A percentile compares a stretch with the other conserved stretches of the same genome.
Evolutionary conservation across 495 filamentous ascomycete genomes (phyloP).

Genomic region (Symbiotaphrina buchneri): DNA sequence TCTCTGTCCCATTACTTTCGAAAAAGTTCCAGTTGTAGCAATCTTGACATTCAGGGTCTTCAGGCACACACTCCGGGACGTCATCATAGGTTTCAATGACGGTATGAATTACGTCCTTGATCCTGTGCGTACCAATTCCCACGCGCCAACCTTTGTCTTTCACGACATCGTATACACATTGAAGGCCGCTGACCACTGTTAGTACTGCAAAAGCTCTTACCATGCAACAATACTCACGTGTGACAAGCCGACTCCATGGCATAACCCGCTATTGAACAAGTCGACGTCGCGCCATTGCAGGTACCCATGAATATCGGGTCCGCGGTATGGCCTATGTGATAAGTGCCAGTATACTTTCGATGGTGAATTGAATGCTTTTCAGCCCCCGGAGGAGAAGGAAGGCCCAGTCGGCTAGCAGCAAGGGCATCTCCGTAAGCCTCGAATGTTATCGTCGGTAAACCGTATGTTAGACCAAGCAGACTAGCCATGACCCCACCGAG

Average conservation of each 20-base stretch:
- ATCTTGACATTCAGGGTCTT: conserved; percentile 63
- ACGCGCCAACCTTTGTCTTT: conserved; percentile 77
- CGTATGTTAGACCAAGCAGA: conserved; percentile 75
- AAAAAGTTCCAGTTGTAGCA: conserved; percentile 91
- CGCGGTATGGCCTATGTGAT: conserved; percentile 86
- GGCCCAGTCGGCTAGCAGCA: conserved; percentile 60
- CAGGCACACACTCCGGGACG: conserved; percentile 51
- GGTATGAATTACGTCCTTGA: conserved; percentile 61
- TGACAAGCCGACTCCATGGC: conserved; percentile 85
- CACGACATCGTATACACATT: conserved; percentile 84
- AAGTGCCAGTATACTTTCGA: conserved; percentile 52
- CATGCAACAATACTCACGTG: too few relatives aligned
- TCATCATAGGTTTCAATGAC: conserved; percentile 63
- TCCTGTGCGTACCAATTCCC: conserved; percentile 65
- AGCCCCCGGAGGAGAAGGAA: conserved; percentile 65
- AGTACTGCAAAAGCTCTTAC: too few relatives aligned
- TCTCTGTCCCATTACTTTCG: conserved; percentile 65
- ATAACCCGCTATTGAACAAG: conserved; percentile 83
- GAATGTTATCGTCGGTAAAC: conserved; percentile 69
- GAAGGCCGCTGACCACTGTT: too few relatives aligned
- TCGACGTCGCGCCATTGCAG: conserved; percentile 72
- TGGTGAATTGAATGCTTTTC: conserved; percentile 45
- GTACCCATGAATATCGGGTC: conserved; percentile 89
- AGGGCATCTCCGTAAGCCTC: conserved; percentile 81
- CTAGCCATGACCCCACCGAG: conserved; percentile 73